Evolutionary conservation across 768 basidiomycete species (phyloP), one percentile per base, ranked within the genome.

Genomic region (Tricholoma sp.): DNA sequence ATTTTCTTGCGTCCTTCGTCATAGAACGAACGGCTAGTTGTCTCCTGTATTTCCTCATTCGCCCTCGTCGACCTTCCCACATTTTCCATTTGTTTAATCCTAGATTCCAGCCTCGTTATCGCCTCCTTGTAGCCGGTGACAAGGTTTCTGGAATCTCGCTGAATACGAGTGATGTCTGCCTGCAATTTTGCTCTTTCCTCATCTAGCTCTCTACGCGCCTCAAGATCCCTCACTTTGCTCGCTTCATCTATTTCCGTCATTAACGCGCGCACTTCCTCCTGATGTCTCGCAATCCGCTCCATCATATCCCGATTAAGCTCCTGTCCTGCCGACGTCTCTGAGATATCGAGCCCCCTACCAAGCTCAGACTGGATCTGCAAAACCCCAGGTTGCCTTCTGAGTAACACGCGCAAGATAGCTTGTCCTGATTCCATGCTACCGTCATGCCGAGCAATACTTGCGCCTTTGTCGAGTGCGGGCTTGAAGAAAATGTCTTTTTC

Each of bases 301-400:
- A 74, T 72, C 3, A 82, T 63, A 37, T 82, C 82, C 15, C 74
- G 72, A 52, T 72, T 73, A 18, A 86, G 72, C 61, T 82, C 83
- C 13, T 67, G 71, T 1, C 82, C 82, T 1, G 83, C 84, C 3
- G 71, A 68, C 2, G 85, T 84, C 51, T 84, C 70, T 1, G 75
- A 69, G 13, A 85, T 74, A 41, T 76, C 71, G 50, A 76, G 75
- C 32, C 70, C 70, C 59, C 79, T 69, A 55, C 77, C 76, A 4
- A 84, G 69, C 63, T 86, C 84, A 28, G 71, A 67, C 59, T 85
- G 84, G 50, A 86, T 83, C 20, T 72, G 74, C 3, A 85, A 69
- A 1, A 77, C 70, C 2, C 73, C 60, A 0, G 83, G 76, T 28
- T 68, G 65, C 6, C 68, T 74, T 28, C 69, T 65, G 13, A 79